phyloP scores from a whole-genome alignment of 495 filamentous ascomycete species.

The Physcia stellaris region DNA sequence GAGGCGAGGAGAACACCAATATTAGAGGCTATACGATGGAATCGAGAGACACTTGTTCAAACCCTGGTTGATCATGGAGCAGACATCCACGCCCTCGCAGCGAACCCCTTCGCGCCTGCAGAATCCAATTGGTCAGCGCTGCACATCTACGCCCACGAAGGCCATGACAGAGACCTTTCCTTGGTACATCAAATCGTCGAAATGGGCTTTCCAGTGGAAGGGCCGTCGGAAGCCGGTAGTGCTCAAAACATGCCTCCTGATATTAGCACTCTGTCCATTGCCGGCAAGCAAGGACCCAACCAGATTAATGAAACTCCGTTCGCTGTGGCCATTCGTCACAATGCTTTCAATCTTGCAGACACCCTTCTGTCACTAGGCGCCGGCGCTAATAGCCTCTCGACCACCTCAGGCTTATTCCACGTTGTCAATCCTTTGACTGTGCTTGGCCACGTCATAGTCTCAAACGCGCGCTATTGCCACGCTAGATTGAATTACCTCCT shows the following conservation, averaged over 20 bases:
- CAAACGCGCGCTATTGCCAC: slow-evolving; percentile 3
- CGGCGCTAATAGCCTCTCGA: slow-evolving; percentile 5
- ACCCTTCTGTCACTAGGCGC: slow-evolving; percentile 6
- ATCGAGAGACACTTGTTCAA: slow-evolving; percentile 31
- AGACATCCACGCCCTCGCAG: slow-evolving; percentile 33
- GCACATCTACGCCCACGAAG: slow-evolving; percentile 9
- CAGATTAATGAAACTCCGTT: slow-evolving; percentile 7
- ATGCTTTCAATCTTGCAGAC: slow-evolving; percentile 10
- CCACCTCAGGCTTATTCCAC: slow-evolving; percentile 4
- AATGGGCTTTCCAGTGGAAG: slow-evolving; percentile 7
- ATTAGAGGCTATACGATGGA: slow-evolving; percentile 39
- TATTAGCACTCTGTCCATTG: neutral
- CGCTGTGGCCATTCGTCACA: slow-evolving; percentile 5
- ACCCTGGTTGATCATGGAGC: slow-evolving; percentile 35
- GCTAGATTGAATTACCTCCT: slow-evolving; percentile 9
- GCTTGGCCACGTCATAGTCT: slow-evolving; percentile 9
- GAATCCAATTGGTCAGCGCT: slow-evolving; percentile 8
- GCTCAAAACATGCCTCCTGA: neutral
- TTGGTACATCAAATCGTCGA: slow-evolving; percentile 1
- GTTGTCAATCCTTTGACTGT: slow-evolving; percentile 4
- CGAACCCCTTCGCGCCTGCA: slow-evolving; percentile 14
- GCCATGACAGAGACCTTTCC: slow-evolving; percentile 6
- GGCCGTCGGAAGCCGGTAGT: neutral
- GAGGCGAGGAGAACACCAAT: slow-evolving; percentile 24
- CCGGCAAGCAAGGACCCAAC: neutral